Base-by-base conservation (phyloP, 192 early-diverging fungal species). In the Linnemannia hyalina region DNA sequence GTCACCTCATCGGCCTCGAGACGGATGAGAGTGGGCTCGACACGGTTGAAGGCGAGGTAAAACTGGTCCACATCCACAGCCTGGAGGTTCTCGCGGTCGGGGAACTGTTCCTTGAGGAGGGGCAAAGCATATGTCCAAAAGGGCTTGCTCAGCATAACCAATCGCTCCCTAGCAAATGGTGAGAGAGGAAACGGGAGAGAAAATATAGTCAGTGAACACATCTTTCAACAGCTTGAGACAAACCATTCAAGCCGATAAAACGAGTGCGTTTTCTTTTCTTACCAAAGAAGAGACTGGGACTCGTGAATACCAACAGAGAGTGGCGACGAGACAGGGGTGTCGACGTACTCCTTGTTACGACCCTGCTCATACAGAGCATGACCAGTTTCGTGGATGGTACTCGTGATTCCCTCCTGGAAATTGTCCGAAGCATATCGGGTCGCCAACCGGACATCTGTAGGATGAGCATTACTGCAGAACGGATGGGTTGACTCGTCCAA, bases 331-430 rank as follows among this genome's bases (percentile, higher is more conserved):
- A 83, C 81, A 22, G 88, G 88, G 13, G 74, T 73, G 13, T 68
- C 68, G 38, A 38, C n/a, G 70, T 83, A 84, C 68, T 88, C 78
- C 75, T 74, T 74, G 71, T 54, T 82, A 38, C 77, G 84, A 18
- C 88, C 88, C 70, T 88, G 88, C 68, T 89, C 88, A 65, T 89
- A 89, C 23, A 89, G 73, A 35, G 88, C 82, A 54, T 89, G 88
- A 22, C 88, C 88, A 47, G 85, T 80, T 36, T 89, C 88, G 68
- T 89, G 88, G 35, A 88, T 78, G 10, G 88, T 89, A n/a, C 86
- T 82, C 32, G 85, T 75, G 20, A 89, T 75, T 46, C 86, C 85
- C 55, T 89, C 88, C 73, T 74, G 75, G n/a, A 89, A 69, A 47
- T 82, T 47, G 26, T 82, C 52, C 16, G 74, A 36, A 6, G 80